Evolutionary conservation across 495 filamentous ascomycete genomes (phyloP).

Genomic region (Schizothecium vesticola): DNA sequence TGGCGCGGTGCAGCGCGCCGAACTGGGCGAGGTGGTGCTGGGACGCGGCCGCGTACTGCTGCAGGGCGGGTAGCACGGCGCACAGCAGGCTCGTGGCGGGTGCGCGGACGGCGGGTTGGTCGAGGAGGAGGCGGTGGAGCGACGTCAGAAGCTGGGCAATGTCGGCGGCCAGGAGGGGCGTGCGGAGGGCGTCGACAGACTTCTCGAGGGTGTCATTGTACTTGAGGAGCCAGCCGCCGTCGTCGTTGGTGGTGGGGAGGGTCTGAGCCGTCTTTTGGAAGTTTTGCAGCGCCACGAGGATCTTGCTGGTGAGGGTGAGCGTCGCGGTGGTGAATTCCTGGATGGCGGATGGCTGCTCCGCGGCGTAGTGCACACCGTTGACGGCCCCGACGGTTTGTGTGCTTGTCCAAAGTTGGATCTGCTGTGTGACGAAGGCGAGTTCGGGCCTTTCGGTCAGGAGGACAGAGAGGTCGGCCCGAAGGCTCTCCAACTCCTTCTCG

Average conservation of each 20-base stretch:
- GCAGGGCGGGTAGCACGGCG: conserved; percentile 64
- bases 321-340: conserved; percentile 45
- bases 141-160: conserved; percentile 44
- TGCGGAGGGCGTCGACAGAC: conserved; percentile 53
- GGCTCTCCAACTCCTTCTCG: conserved; percentile 34
- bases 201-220: conserved; percentile 53
- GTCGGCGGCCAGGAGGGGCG: conserved; percentile 43
- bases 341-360: not conserved
- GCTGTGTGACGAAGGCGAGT: conserved; percentile 57
- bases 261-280: conserved; percentile 46
- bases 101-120: conserved; percentile 35
- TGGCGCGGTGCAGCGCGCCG: conserved; percentile 55
- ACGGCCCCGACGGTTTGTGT: conserved; percentile 10
- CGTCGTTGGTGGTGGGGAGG: conserved; percentile 50
- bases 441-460: conserved; percentile 47
- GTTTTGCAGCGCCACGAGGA: conserved; percentile 69
- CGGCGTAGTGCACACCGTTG: conserved; percentile 13
- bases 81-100: conserved; percentile 57
- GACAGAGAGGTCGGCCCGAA: conserved; percentile 41
- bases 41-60: conserved; percentile 63
- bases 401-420: conserved; percentile 49
- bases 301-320: conserved; percentile 51
- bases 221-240: conserved; percentile 56
- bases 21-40: conserved; percentile 47
- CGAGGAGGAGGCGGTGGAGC: conserved; percentile 45